These are phyloP conservation scores for Camillea tinctor DNA, from an alignment of 2,329 filamentous ascomycete species.

Conservation along the genomic window DNA sequence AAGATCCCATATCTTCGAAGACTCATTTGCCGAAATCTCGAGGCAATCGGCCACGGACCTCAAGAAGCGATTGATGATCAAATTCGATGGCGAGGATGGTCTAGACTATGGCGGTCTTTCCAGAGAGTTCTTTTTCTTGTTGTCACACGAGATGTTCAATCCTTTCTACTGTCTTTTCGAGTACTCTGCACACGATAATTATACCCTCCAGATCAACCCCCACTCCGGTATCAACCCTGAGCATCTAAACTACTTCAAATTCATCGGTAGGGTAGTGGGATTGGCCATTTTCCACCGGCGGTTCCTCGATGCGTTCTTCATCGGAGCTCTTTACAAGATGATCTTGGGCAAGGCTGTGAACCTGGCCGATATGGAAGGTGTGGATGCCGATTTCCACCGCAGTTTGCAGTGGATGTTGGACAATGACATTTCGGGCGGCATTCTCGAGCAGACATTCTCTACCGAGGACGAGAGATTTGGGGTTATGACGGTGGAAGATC, in stretches of 20 bases:
- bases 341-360: constrained; percentile 89
- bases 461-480: constrained; percentile 98
- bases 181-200: constrained; percentile 99
- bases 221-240: constrained; percentile 99
- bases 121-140: constrained; percentile 97
- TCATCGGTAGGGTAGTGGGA: constrained; percentile 95
- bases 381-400: constrained; percentile 95
- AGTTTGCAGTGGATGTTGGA: constrained; percentile 97
- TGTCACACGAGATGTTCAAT: constrained; percentile 99
- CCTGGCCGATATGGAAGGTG: constrained; percentile 96
- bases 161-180: constrained; percentile 99
- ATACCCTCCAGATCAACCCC: constrained; percentile 98
- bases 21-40: constrained; percentile 98
- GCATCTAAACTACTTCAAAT: constrained; percentile 99
- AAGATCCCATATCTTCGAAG: constrained; percentile 95
- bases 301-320: constrained; percentile 98
- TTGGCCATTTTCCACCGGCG: constrained; percentile 96
- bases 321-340: constrained; percentile 99
- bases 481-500: constrained; percentile 87
- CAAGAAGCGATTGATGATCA: constrained; percentile 99
- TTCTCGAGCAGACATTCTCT: constrained; percentile 92
- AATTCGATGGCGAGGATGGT: constrained; percentile 98
- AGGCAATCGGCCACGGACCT: constrained; percentile 91
- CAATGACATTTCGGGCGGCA: constrained; percentile 89
- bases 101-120: constrained; percentile 97